Percentiles rank a stretch among this genome's conserved stretches.
These are phyloP conservation scores for Sugiyamaella novakii DNA, from an alignment of 1,139 yeast species.

Conservation along the genomic window DNA sequence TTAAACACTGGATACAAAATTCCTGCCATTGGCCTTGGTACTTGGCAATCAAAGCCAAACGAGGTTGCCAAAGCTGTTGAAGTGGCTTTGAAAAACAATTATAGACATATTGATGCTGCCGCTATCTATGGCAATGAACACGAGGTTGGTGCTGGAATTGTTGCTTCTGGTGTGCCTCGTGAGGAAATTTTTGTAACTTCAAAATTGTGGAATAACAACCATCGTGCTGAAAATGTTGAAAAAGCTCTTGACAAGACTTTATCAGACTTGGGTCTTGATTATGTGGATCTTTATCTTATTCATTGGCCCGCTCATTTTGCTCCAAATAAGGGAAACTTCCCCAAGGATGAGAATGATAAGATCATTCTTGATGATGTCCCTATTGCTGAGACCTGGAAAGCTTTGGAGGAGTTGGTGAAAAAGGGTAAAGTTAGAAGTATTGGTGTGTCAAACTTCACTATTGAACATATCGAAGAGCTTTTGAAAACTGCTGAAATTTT, in stretches of 20 bases:
- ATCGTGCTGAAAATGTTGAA: conserved; percentile 56
- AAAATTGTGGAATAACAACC: conserved; percentile 80
- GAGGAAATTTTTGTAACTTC: conserved; percentile 76
- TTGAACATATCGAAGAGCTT: conserved; percentile 69
- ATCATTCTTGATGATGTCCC: conserved; percentile 69
- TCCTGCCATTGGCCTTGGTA: conserved; percentile 60
- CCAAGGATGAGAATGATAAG: conserved; percentile 73
- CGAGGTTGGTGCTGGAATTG: conserved; percentile 54
- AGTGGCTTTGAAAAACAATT: conserved; percentile 58
- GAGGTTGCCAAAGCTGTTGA: conserved; percentile 38
- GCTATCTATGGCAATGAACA: conserved; percentile 57
- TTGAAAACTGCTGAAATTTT: conserved; percentile 67
- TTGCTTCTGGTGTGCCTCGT: conserved; percentile 43
- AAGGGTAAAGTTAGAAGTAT: conserved; percentile 68
- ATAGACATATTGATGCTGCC: conserved; percentile 71
- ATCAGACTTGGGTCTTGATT: conserved; percentile 62
- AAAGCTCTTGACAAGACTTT: conserved; percentile 60
- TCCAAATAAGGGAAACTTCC: conserved; percentile 62
- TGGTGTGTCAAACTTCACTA: conserved; percentile 82
- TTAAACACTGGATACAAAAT: conserved; percentile 43
- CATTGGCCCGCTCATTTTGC: conserved; percentile 66
- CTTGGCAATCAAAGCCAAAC: conserved; percentile 54
- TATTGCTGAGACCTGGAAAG: conserved; percentile 74
- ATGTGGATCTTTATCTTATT: conserved; percentile 68
- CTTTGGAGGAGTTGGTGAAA: conserved; percentile 60